A percentile compares a stretch with the other conserved stretches of the same genome.
These are phyloP conservation scores for Alectoria sarmentosa DNA, from an alignment of 495 filamentous ascomycete genomes.

Conservation along the genomic window DNA sequence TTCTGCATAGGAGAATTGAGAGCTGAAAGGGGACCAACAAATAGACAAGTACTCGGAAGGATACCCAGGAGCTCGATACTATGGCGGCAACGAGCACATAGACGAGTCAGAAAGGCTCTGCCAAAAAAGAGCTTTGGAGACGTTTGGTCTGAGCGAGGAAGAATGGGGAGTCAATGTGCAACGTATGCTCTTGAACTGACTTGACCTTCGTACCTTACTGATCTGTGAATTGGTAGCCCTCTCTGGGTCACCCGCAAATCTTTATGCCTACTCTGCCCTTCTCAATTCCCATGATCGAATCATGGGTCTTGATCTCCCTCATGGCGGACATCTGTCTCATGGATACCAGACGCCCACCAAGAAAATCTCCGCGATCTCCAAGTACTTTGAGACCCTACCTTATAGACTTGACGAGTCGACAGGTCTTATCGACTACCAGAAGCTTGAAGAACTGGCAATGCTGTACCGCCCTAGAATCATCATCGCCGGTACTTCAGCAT, in stretches of 20 bases:
- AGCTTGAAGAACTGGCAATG: constrained; percentile 73
- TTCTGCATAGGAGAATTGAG: constrained; percentile 7
- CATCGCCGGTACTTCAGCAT: constrained; percentile 88
- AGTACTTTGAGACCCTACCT: constrained; percentile 97
- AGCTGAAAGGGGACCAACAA: constrained; percentile 16
- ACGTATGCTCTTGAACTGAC: constrained; percentile 46
- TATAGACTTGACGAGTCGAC: constrained; percentile 88
- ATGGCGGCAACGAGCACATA: constrained; percentile 94
- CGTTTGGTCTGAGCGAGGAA: constrained; percentile 72
- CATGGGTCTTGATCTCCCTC: constrained; percentile 95
- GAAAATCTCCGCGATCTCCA: constrained; percentile 97
- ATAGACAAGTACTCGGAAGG: constrained; percentile 99
- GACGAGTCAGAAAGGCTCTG: constrained; percentile 85
- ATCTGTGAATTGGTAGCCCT: constrained; percentile 54
- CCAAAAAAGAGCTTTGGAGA: constrained; percentile 78
- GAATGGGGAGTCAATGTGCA: constrained; percentile 99
- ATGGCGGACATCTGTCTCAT: constrained; percentile 94
- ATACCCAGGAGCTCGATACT: constrained; percentile 94
- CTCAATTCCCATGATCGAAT: constrained; percentile 88
- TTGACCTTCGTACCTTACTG: constrained; percentile 14
- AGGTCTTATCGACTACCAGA: constrained; percentile 89
- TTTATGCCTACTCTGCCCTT: constrained; percentile 90
- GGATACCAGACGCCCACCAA: constrained; percentile 97
- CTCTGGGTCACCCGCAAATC: constrained; percentile 91
- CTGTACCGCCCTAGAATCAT: constrained; percentile 94